Evolutionary conservation across 352 stramenopile genomes (phyloP).

Genomic region (Pythium aristosporum): DNA sequence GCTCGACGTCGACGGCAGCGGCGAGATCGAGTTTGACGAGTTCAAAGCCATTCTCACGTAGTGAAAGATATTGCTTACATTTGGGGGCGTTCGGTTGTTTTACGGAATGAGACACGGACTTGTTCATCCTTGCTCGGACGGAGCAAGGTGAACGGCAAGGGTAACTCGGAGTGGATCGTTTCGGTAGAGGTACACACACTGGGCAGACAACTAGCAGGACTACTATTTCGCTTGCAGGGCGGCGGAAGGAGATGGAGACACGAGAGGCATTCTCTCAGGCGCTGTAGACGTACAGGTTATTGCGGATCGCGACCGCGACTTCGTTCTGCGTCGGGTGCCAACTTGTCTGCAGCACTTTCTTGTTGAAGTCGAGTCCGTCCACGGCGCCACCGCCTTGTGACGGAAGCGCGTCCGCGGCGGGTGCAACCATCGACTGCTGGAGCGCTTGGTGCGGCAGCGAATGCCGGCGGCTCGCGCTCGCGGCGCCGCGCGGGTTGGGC

Average conservation of each 20-base stretch:
- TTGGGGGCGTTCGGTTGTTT: neutral
- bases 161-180: neutral
- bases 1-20: slow-evolving; percentile 92
- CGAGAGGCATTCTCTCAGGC: neutral
- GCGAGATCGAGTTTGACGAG: slow-evolving; percentile 96
- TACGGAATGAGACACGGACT: no score
- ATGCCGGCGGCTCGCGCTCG: slow-evolving; percentile 51
- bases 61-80: slow-evolving; percentile 6
- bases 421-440: slow-evolving; percentile 54
- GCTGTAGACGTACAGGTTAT: slow-evolving; percentile 85
- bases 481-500: slow-evolving; percentile 37
- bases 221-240: neutral
- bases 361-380: slow-evolving; percentile 76
- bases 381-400: neutral
- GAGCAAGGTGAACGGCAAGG: no score
- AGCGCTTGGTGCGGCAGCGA: slow-evolving; percentile 69
- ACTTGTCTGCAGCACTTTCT: slow-evolving; percentile 84
- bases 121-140: no score
- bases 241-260: no score
- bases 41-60: slow-evolving; percentile 91
- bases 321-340: slow-evolving; percentile 83
- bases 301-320: slow-evolving; percentile 78
- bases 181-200: slow-evolving; percentile 17
- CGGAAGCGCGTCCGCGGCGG: slow-evolving; percentile 19
- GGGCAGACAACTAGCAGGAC: slow-evolving; percentile 1